These are phyloP conservation scores for Sideroxylon spinosum DNA, from an alignment of 179 eudicot genomes.

Conservation along the genomic window DNA sequence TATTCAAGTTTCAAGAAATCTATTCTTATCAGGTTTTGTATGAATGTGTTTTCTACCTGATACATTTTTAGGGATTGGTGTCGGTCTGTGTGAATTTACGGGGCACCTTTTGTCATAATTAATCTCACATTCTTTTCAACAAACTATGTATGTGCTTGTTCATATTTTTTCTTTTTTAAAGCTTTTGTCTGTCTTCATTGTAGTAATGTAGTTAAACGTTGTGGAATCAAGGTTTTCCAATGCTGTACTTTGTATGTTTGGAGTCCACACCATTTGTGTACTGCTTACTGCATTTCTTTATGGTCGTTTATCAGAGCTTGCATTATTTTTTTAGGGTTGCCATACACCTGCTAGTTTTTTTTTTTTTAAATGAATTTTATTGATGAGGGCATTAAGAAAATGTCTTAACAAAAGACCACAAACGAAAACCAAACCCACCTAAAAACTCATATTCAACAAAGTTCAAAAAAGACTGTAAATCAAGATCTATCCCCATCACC, in stretches of 20 bases:
- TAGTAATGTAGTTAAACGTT: no score
- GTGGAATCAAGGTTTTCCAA: not conserved
- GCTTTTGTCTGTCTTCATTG: not conserved
- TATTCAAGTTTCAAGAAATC: not conserved
- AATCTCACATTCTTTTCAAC: not conserved
- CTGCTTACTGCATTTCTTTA: not conserved
- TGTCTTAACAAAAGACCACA: no score
- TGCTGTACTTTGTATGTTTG: not conserved
- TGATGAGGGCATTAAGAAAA: no score
- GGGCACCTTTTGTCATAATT: not conserved
- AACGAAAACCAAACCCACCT: no score
- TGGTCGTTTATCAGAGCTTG: no score
- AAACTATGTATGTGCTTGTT: not conserved
- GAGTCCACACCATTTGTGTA: not conserved
- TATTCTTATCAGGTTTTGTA: not conserved
- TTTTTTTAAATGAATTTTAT: no score
- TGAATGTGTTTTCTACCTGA: not conserved
- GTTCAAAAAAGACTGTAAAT: no score
- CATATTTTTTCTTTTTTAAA: not conserved
- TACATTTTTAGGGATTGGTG: not conserved
- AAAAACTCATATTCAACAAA: no score
- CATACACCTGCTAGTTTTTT: not conserved
- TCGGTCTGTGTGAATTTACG: not conserved
- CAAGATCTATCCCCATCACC: no score
- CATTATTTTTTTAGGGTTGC: not conserved